Evolutionary conservation across 75 land plant genomes (phyloP).

Genomic region (Pseudotsuga menziesii): DNA sequence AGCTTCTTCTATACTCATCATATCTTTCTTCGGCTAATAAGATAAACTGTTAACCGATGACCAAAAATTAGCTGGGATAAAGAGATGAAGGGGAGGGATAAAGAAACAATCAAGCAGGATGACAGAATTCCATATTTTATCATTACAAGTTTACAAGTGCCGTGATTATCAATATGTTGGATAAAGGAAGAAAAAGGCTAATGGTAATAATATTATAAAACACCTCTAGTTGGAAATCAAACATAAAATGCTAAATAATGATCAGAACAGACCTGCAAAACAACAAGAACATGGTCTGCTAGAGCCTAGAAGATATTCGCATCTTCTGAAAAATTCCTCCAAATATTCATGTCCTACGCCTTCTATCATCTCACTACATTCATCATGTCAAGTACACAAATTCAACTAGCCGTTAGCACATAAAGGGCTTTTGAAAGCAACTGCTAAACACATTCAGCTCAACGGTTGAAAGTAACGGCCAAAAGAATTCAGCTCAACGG

Average conservation of each 20-base stretch:
- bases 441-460: neutral
- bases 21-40: conserved; percentile 46
- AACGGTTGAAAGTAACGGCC: neutral
- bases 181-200: neutral
- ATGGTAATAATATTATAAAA: too few relatives aligned
- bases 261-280: conserved; percentile 60
- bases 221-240: too few relatives aligned
- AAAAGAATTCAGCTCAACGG: neutral
- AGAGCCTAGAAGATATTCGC: conserved; percentile 76
- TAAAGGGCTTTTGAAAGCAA: neutral
- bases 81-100: too few relatives aligned
- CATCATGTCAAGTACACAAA: neutral
- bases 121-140: too few relatives aligned
- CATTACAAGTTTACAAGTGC: neutral
- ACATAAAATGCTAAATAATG: neutral
- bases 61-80: neutral
- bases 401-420: neutral
- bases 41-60: conserved; percentile 21
- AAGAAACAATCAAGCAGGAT: too few relatives aligned
- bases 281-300: conserved; percentile 71
- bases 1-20: conserved; percentile 40
- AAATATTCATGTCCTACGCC: conserved; percentile 84
- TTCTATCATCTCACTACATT: conserved; percentile 90
- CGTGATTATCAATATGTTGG: neutral
- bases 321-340: conserved; percentile 68